A percentile compares a stretch with the other conserved stretches of the same genome.
These are phyloP conservation scores for Evansstolkia leycettana DNA, from an alignment of 495 filamentous ascomycete genomes.

Conservation along the genomic window DNA sequence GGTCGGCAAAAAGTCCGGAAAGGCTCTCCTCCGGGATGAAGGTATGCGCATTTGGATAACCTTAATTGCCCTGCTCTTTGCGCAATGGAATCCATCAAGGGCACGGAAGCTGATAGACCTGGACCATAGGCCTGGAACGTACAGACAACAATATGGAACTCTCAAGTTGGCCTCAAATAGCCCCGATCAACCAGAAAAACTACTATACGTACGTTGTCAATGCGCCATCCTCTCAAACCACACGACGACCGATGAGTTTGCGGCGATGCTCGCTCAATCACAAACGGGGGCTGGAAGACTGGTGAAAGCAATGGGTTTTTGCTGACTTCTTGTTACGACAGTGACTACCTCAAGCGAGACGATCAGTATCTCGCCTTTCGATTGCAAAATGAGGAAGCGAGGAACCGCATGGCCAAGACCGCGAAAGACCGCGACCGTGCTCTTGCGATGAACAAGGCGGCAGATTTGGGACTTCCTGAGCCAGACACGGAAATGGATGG, in stretches of 20 bases:
- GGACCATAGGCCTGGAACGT: conserved; percentile 62
- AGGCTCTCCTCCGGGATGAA: conserved; percentile 52
- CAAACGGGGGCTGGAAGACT: no score
- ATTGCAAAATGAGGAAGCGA: conserved; percentile 69
- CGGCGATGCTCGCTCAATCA: no score
- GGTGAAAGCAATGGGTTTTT: no score
- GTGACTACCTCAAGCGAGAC: conserved; percentile 95
- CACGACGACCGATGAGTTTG: no score
- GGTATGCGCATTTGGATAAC: conserved; percentile 21
- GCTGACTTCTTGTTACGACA: no score
- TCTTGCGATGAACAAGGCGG: conserved; percentile 51
- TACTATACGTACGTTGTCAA: conserved; percentile 78
- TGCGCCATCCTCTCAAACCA: neutral
- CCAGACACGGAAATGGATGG: conserved; percentile 42
- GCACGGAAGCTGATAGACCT: neutral
- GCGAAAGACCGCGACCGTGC: conserved; percentile 82
- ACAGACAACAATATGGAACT: conserved; percentile 97
- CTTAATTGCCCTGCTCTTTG: neutral
- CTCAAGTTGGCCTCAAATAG: conserved; percentile 84
- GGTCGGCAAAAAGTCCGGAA: conserved; percentile 54
- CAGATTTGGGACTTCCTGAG: conserved; percentile 32
- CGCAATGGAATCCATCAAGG: no score
- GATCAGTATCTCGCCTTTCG: conserved; percentile 87
- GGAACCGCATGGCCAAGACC: conserved; percentile 64
- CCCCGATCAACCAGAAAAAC: conserved; percentile 97